Base-by-base conservation (phyloP, 306 rosid genomes). In the Vigna radiata region DNA sequence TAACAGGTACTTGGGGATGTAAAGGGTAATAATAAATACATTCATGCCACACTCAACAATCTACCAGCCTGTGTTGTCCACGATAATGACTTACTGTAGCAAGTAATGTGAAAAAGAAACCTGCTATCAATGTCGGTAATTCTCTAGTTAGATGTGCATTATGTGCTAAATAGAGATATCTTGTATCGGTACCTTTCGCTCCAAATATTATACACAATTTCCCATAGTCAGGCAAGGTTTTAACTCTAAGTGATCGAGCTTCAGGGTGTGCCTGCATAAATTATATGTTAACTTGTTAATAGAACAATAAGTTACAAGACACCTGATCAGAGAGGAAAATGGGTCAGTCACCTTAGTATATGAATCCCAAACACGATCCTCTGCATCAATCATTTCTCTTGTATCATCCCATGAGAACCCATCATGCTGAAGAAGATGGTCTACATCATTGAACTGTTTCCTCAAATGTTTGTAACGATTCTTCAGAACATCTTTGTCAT, bases 401-500 rank as follows among this genome's bases (percentile, higher is more conserved):
- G 68, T 77, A 76, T 91, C 91, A 81, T 91, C 89, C 97, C 97
- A 91, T 39, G 89, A 82, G 78, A 88, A 88, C 16, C 88, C 94
- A 71, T 23, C 67, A 25, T 85, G 89, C 81, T 80, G 80, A 72
- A 91, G 92, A 81, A 91, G 88, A 54, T 52, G 63, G 84, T 84
- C 75, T 64, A 89, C 79, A 33, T 89, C 97, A 79, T 81, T 89
- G 82, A 88, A 88, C 81, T 88, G 90, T 77, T 90, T 83, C 86
- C 87, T 85, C 78, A 88, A 79, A 79, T 89, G 88, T 76, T 89
- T 89, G 90, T 72, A 86, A 52, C 97, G 85, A 70, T 88, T 91
- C 85, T 91, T 91, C 82, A 89, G 84, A 71, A 89, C 89, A 70
- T 91, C 97, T 78, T 88, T 85, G 85, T 88, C 92, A 82, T 86